A percentile compares a stretch with the other conserved stretches of the same genome.
phyloP scores from a whole-genome alignment of 2,329 filamentous ascomycete genomes.

The Tolypocladium cylindrosporum region DNA sequence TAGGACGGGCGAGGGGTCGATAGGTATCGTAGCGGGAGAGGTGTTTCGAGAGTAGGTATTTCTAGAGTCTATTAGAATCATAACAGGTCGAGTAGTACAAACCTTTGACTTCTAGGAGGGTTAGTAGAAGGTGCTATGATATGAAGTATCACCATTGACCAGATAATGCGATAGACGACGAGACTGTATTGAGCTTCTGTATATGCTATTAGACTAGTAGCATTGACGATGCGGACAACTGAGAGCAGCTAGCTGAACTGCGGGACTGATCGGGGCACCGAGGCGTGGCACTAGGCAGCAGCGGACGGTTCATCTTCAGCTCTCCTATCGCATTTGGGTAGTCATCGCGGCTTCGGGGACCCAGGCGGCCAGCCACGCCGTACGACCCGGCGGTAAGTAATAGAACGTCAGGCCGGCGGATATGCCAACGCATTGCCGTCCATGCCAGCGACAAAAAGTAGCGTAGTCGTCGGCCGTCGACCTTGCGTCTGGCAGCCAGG shows the following conservation, averaged over 20 bases:
- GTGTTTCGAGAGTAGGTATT: no score
- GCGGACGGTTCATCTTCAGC: no score
- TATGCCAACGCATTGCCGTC: not conserved
- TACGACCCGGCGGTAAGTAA: no score
- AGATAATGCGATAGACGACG: not conserved
- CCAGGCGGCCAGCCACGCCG: no score
- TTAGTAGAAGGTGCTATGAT: not conserved
- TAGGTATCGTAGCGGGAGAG: not conserved
- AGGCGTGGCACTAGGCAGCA: not conserved
- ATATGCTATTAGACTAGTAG: not conserved
- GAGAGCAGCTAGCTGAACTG: not conserved
- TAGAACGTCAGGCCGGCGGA: not conserved
- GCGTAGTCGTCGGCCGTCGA: no score
- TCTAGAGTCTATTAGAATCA: not conserved
- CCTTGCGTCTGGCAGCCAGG: no score
- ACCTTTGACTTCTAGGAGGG: not conserved
- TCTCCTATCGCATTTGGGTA: not conserved
- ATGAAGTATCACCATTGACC: not conserved
- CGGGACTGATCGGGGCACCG: not conserved
- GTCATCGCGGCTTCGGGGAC: not conserved
- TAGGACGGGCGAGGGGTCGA: conserved; percentile 20
- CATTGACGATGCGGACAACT: not conserved
- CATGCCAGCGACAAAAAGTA: no score
- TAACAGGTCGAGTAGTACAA: not conserved
- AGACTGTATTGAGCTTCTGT: not conserved